Evolutionary conservation across 164 flowering plant genomes (phyloP).

Genomic region (Cinnamomum chago): DNA sequence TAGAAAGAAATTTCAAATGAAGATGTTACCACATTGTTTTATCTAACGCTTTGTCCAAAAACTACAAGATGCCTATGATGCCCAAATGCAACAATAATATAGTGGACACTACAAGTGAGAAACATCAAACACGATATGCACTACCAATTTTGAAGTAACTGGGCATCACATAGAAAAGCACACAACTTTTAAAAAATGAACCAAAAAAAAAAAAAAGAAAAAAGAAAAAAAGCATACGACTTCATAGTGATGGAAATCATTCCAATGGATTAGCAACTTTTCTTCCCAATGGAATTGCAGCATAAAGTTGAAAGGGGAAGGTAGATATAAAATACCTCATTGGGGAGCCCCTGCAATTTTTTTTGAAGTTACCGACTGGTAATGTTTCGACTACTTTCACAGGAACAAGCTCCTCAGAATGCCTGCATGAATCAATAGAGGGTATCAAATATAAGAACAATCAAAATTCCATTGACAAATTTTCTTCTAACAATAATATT

Average conservation of each 20-base stretch:
- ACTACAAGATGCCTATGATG: too few relatives aligned
- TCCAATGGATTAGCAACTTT: too few relatives aligned
- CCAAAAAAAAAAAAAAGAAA: neutral
- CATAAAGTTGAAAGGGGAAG: neutral
- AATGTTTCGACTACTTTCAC: conserved; percentile 79
- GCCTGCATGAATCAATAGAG: conserved; percentile 41
- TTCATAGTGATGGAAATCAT: neutral
- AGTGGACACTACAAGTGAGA: too few relatives aligned
- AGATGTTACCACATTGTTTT: too few relatives aligned
- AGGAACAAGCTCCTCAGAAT: conserved; percentile 60
- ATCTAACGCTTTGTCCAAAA: too few relatives aligned
- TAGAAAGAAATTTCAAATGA: too few relatives aligned
- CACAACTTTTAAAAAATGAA: neutral
- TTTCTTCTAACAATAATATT: neutral
- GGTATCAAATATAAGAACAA: conserved; percentile 11
- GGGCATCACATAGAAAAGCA: neutral
- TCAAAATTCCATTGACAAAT: conserved; percentile 5
- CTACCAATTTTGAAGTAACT: too few relatives aligned
- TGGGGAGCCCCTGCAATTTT: conserved; percentile 67
- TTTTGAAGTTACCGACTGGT: conserved; percentile 38
- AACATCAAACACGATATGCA: too few relatives aligned
- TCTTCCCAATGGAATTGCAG: neutral
- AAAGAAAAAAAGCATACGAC: neutral
- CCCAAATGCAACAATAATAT: too few relatives aligned
- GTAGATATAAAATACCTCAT: conserved; percentile 38